Evolutionary conservation across 2,329 filamentous ascomycete genomes (phyloP).

Genomic region (Aspergillus fumigatiaffinis): DNA sequence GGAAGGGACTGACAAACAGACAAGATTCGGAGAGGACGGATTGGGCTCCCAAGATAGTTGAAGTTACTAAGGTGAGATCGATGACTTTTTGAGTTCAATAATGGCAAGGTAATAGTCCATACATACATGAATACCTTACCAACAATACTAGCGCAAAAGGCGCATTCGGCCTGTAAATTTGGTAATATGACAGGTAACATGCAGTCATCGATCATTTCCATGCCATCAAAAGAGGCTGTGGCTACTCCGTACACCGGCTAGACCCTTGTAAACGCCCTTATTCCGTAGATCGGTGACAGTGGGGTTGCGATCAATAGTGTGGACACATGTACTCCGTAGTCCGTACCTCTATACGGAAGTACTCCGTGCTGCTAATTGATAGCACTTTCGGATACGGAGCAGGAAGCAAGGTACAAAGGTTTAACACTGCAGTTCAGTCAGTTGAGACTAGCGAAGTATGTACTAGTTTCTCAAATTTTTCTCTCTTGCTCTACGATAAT

Average conservation of each 20-base stretch:
- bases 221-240: neutral
- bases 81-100: slow-evolving; percentile 8
- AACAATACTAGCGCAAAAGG: neutral
- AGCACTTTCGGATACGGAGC: neutral
- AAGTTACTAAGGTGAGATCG: slow-evolving; percentile 6
- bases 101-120: neutral
- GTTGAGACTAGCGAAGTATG: neutral
- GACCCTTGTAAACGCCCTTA: neutral
- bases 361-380: neutral
- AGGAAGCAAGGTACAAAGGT: neutral
- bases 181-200: neutral
- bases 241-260: neutral
- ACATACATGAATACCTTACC: neutral
- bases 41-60: slow-evolving; percentile 7
- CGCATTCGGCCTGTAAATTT: neutral
- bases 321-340: neutral
- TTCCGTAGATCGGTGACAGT: neutral
- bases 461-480: neutral
- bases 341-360: too few relatives aligned
- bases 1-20: neutral
- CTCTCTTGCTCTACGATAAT: neutral
- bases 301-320: neutral
- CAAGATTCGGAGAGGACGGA: slow-evolving; percentile 1
- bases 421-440: neutral
- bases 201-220: neutral